Percentiles rank a stretch among this genome's conserved stretches.
phyloP scores from a whole-genome alignment of 2,329 filamentous ascomycete genomes.

The Curvularia verruculosa region DNA sequence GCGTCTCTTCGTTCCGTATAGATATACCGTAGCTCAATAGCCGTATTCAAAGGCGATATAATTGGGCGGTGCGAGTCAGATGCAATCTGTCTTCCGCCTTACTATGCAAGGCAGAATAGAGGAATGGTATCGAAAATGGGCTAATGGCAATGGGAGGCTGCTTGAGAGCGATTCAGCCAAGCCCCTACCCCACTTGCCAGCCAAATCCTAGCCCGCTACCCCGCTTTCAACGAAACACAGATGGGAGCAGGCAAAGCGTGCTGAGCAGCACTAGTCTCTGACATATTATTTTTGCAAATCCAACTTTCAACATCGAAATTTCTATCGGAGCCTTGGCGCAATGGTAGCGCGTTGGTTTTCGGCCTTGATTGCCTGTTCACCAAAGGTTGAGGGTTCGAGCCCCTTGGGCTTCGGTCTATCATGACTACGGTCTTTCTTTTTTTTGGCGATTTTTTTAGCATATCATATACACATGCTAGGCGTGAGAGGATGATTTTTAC shows the following conservation, averaged over 20 bases:
- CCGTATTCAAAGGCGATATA: background rate
- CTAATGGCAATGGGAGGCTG: background rate
- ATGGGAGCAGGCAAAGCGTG: background rate
- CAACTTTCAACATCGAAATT: conserved; percentile 1
- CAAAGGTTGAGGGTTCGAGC: conserved; percentile 34
- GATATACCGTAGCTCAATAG: background rate
- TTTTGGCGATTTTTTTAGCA: background rate
- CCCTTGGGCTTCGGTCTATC: conserved; percentile 18
- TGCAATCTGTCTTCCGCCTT: too few relatives aligned
- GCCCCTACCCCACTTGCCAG: background rate
- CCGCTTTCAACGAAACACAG: background rate
- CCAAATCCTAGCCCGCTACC: background rate
- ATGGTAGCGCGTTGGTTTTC: conserved; percentile 41
- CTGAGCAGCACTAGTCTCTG: accelerated
- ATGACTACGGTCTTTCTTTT: conserved; percentile 7
- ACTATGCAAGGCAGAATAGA: too few relatives aligned
- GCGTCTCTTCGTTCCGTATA: background rate
- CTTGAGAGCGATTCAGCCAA: background rate
- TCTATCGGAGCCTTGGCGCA: conserved; percentile 31
- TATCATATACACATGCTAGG: too few relatives aligned
- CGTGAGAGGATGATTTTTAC: background rate
- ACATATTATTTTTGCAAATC: accelerated
- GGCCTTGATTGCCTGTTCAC: conserved; percentile 23
- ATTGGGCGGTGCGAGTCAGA: too few relatives aligned
- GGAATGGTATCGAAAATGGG: too few relatives aligned